Base-by-base conservation (phyloP, 192 early-diverging fungal genomes). In the Chytriomyces sp. region DNA sequence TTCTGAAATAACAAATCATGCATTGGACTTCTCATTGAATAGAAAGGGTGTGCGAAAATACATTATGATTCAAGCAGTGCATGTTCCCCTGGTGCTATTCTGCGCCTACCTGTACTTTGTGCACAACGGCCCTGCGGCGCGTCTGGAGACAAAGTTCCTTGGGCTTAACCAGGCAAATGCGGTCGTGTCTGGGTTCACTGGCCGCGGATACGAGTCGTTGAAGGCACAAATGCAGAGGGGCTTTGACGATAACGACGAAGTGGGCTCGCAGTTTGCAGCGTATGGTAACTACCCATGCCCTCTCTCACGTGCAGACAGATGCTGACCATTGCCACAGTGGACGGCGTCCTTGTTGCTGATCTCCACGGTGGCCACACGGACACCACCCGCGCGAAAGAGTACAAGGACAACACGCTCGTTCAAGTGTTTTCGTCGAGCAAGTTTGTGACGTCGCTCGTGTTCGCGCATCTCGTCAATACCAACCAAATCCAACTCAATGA, bases 351-450 rank as follows among this genome's bases (percentile, higher is more conserved):
- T 4, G 87, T 92, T n/a, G 83, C 91, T 7, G 88, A 92, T 62
- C 46, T 93, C 6, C 82, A 77, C 65, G 89, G 89, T n/a, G 93
- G 93, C 16, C 87, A 76, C 80, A 76, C 81, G 72, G 80, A 91
- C 79, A 35, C 72, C 70, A 47, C 68, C 77, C 18, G 69, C 71
- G 16, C 43, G 67, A 69, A 65, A 0, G 80, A 65, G 7, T 93
- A 92, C 72, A 72, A 83, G 16, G 82, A 86, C 46, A 77, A 85
- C 53, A 88, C 88, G 3, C 76, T 93, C 24, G 90, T 91, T 80
- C 78, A 90, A 61, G 89, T 91, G 16, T 92, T 89, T 72, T 91
- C 89, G 5, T 83, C 83, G 45, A 85, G 86, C 44, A 92, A 92
- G 77, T 82, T 79, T 9, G 81, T 93, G 74, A 76, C 77, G 35